These are phyloP conservation scores for Dissophora ornata DNA, from an alignment of 192 early-diverging fungal species.

Conservation along the genomic window DNA sequence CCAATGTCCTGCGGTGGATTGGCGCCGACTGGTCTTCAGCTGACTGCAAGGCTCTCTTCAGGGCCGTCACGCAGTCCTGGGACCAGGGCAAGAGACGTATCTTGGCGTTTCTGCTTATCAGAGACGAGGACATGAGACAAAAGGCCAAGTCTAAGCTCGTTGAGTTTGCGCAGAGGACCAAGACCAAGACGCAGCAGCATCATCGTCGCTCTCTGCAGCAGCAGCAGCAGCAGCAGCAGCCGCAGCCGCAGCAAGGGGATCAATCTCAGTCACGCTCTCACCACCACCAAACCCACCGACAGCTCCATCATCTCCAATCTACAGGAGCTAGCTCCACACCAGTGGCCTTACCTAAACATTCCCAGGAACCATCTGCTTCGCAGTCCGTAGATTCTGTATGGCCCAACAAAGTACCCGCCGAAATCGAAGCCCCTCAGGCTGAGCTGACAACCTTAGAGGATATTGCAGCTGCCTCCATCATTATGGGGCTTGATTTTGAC, in stretches of 20 bases:
- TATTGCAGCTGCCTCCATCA: slow-evolving; percentile 31
- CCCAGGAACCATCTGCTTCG: neutral
- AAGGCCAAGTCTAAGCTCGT: slow-evolving; percentile 50
- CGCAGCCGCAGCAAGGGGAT: slow-evolving; percentile 2
- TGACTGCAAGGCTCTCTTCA: slow-evolving; percentile 49
- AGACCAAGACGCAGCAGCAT: slow-evolving; percentile 6
- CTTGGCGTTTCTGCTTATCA: slow-evolving; percentile 45
- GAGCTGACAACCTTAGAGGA: slow-evolving; percentile 19
- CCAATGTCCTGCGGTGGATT: slow-evolving; percentile 55
- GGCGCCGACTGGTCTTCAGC: slow-evolving; percentile 46
- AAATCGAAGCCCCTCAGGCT: neutral
- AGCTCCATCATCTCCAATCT: slow-evolving; percentile 29
- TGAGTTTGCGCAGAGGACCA: slow-evolving; percentile 40
- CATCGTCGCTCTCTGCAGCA: slow-evolving; percentile 10
- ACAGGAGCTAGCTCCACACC: too few relatives aligned
- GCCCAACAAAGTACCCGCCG: neutral
- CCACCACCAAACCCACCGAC: slow-evolving; percentile 8
- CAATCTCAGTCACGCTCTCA: neutral
- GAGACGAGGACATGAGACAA: slow-evolving; percentile 53
- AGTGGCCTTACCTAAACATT: too few relatives aligned
- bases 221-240: slow-evolving; percentile 23
- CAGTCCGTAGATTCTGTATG: neutral
- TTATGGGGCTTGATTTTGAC: slow-evolving; percentile 22
- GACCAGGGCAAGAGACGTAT: slow-evolving; percentile 46
- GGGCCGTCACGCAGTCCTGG: slow-evolving; percentile 50